Base-by-base conservation (phyloP, 345 rosid species). In the Eucalyptus curtisii region DNA sequence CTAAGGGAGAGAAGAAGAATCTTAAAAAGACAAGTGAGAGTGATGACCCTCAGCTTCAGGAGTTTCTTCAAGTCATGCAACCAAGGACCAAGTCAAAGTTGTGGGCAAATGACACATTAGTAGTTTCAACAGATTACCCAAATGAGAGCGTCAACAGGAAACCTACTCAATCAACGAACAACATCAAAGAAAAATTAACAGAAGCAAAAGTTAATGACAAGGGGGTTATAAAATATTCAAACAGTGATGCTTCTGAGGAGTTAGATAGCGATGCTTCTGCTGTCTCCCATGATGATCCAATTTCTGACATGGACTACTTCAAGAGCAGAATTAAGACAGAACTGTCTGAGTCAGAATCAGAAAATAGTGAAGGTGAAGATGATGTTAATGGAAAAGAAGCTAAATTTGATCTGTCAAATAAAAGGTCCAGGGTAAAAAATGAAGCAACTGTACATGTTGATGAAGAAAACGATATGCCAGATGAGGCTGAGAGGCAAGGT, bases 301-400 rank as follows among this genome's bases (percentile, higher is more conserved):
- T 94, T 89, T 95, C 98, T 61, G 98, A 97, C 93, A 91, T 93
- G 93, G 99, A 97, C 87, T 97, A 97, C 88, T 95, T 97, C 90
- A 97, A 95, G 93, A 97, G 99, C 92, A 97, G 95, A 90, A 90
- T 97, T 55, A 95, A 94, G 93, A 94, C 93, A 92, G 93, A 93
- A 55, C 93, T 96, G 93, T 94, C 95, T 7, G 98, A 94, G 94
- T 94, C 95, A 7, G 98, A 94, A 92, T 95, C 98, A 49, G 99
- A 94, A 71, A 93, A 93, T 87, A 93, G 91, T 81, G 91, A 90
- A 37, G 91, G 87, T 86, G 90, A 89, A 25, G 89, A 64, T 90
- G 90, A 86, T 31, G 91, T 88, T 84, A 90, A 86, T 86, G 90
- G 66, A 25, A 88, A 80, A 57, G 90, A 71, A 15, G 66, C 80